Base-by-base conservation (phyloP, 2,329 filamentous ascomycete genomes). In the Xylogone sp. region DNA sequence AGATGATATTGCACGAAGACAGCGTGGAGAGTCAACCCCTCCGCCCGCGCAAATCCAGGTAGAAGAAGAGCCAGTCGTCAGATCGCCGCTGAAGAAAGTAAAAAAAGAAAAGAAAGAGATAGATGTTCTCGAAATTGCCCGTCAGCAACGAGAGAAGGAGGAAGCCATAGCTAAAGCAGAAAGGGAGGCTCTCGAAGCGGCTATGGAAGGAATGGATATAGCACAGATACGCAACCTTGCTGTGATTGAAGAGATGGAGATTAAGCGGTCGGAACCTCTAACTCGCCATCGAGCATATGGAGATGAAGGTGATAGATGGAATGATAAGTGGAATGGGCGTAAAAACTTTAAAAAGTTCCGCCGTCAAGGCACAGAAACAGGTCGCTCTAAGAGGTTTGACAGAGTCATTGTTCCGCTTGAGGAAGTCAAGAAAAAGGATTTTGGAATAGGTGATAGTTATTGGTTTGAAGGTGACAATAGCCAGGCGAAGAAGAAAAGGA, bases 341-440 rank as follows among this genome's bases (percentile, higher is more conserved):
- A 93, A 90, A 69, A 97, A 99, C 65, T 99, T 96, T 73, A 99
- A 99, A 68, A 88, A 83, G 61, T 99, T 99, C 64, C 77, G 78
- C 20, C 77, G 75, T 50, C 76, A 81, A 49, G 84, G 81, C 21
- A 79, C 79, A 34, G 59, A 61, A n/a, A 55, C 54, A 6, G 53
- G 56, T 48, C 66, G 61, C 20, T 56, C 52, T 54, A 67, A 50
- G 60, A 69, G 59, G 63, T 66, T 55, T 48, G 45, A 59, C 9
- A 58, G 56, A 13, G 68, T 68, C 0, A 83, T 89, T 48, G 82
- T 89, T 12, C 72, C 76, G 0, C 68, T 89, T 1, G 81, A 87
- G 59, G 82, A 85, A 62, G 78, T 79, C 1, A 76, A 75, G 50
- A 75, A 74, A 53, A 81, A 78, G 54, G 76, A 77, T 19, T 80